A percentile compares a stretch with the other conserved stretches of the same genome.
Evolutionary conservation across 768 basidiomycete species (phyloP).

Genomic region (Coprinopsis sp.): DNA sequence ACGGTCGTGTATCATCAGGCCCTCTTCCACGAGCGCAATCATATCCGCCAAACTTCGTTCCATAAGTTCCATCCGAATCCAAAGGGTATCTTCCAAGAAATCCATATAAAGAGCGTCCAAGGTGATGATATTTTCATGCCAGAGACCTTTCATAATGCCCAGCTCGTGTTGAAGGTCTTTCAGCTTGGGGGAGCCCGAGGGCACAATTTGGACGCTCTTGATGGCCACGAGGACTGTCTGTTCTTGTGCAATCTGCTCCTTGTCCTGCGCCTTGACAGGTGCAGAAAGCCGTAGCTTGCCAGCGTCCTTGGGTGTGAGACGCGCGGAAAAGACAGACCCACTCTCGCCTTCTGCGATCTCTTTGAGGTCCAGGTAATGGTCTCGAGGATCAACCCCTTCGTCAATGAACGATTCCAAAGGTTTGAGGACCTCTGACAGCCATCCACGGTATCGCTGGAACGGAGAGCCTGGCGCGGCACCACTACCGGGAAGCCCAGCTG

Average conservation of each 20-base stretch:
- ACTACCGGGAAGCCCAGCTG: constrained; percentile 25
- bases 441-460: constrained; percentile 51
- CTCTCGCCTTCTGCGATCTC: constrained; percentile 85
- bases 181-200: constrained; percentile 57
- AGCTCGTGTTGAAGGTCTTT: constrained; percentile 60
- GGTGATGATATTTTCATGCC: constrained; percentile 58
- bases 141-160: constrained; percentile 48
- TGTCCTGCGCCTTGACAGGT: constrained; percentile 34
- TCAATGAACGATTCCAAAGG: constrained; percentile 63
- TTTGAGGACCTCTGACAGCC: constrained; percentile 56
- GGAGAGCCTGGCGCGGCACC: constrained; percentile 38
- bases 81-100: constrained; percentile 59
- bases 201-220: constrained; percentile 63
- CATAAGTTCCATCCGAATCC: constrained; percentile 91
- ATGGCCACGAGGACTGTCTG: constrained; percentile 59
- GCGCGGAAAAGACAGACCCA: constrained; percentile 59
- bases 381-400: constrained; percentile 54
- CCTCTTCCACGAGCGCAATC: constrained; percentile 56
- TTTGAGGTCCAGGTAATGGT: constrained; percentile 60
- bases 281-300: constrained; percentile 37
- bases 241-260: constrained; percentile 28
- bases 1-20: constrained; percentile 61
- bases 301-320: constrained; percentile 27
- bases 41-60: constrained; percentile 83
- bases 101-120: constrained; percentile 73